Evolutionary conservation across 352 stramenopile species (phyloP).

Genomic region (Globisporangium acanthophoron): DNA sequence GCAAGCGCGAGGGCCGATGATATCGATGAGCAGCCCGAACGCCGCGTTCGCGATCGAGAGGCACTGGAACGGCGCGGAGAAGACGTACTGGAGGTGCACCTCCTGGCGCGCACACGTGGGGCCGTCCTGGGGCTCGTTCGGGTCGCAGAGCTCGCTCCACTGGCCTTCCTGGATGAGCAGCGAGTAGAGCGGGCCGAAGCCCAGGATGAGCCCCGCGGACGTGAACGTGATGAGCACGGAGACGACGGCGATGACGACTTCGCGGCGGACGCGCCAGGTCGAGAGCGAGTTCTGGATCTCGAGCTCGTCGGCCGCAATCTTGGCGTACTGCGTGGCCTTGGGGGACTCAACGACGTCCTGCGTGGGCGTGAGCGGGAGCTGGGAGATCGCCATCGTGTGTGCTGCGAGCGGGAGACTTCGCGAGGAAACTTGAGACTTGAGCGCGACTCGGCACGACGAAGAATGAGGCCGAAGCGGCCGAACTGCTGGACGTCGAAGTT

Average conservation of each 20-base stretch:
- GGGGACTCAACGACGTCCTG: constrained; percentile 5
- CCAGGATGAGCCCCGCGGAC: constrained; percentile 37
- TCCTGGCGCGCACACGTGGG: constrained; percentile 37
- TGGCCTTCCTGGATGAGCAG: constrained; percentile 34
- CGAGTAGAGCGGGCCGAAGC: constrained; percentile 48
- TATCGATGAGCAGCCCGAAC: constrained; percentile 40
- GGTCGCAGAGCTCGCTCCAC: constrained; percentile 34
- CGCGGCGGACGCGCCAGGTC: constrained; percentile 18
- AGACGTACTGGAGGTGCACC: constrained; percentile 44
- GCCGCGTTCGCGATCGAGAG: constrained; percentile 40
- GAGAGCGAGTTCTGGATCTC: constrained; percentile 26
- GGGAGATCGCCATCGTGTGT: background rate
- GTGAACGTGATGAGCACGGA: constrained; percentile 26
- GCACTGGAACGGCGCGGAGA: constrained; percentile 41
- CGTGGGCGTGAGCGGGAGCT: constrained; percentile 8
- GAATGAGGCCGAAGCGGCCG: background rate
- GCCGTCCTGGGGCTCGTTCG: constrained; percentile 17
- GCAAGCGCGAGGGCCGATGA: constrained; percentile 32
- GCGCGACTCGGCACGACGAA: constrained; percentile 1
- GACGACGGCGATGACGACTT: constrained; percentile 18
- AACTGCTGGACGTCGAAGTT: background rate
- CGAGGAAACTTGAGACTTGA: constrained; percentile 2
- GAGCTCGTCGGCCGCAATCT: constrained; percentile 9
- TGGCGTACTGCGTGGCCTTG: constrained; percentile 9
- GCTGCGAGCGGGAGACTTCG: background rate